Evolutionary conservation across 2,329 filamentous ascomycete species (phyloP), one percentile per base, ranked within the genome.

Genomic region (Plenodomus biglobosus): DNA sequence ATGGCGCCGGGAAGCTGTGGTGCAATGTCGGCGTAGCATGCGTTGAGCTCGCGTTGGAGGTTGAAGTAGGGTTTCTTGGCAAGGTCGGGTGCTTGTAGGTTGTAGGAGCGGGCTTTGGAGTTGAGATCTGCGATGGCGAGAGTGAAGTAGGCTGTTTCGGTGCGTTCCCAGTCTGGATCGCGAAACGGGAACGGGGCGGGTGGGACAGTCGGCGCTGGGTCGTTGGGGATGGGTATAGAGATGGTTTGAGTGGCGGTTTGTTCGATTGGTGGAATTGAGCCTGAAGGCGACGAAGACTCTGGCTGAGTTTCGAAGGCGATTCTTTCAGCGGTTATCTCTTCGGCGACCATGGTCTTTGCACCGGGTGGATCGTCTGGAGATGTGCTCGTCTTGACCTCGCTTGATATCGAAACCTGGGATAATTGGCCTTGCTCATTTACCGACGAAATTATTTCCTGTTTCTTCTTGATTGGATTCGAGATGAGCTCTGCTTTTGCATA

Each of bases 21-120:
- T 6, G 92, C 92, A 1, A 95, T 86, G 51, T 96, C 92, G 0
- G 90, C 87, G 65, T 85, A 97, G 68, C 92, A 96, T 2, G 82
- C 78, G 22, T 79, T 80, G 15, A 97, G 78, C 73, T 99, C 94
- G 40, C 92, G 84, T 38, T 91, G 83, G 7, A 97, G 82, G 2
- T 80, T 85, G 65, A 90, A 91, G 71, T 97, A 97, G 0, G 92
- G 90, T 71, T 96, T 96, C 73, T 94, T 95, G 2, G 92, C 92
- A 1, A 96, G 79, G 45, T 90, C 86, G 0, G 94, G 94, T 0
- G 94, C 92, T 85, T 95, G 92, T 2, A 97, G 82, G 62, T 97
- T 97, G 76, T 99, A 99, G 13, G 88, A 88, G 20, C 94, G 83
- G 7, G 90, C 87, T 40, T 95, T 78, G 22, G 75, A 72, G 72